Base-by-base conservation (phyloP, 306 rosid genomes). In the Hylodesmum podocarpum region DNA sequence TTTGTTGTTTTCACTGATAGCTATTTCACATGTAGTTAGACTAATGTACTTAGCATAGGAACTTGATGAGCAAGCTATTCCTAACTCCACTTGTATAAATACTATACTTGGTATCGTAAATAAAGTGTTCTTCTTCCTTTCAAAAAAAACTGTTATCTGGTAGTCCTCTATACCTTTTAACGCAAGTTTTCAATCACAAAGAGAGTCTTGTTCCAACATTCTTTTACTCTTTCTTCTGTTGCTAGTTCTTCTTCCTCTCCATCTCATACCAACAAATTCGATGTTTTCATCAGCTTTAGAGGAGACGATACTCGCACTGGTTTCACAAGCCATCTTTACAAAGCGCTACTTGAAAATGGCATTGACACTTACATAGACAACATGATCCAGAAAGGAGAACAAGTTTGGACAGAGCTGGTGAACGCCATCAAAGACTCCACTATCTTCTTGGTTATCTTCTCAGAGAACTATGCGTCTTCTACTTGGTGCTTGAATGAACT, bases 401-500 rank as follows among this genome's bases (percentile, higher is more conserved):
- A 76, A 8, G 47, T 50, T 8, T 50, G 80, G 66, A 6, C 6
- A 2, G 41, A 66, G 36, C 66, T 64, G 0, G 65, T 21, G 21
- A 24, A 61, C 19, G 80, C 72, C 1, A 76, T 65, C 40, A 13
- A 37, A 15, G 24, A n/a, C 0, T 76, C 80, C 1, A 24, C 4
- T 27, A 1, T 76, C 2, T 50, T 36, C 3, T 16, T 76, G n/a
- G 73, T 76, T 0, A 11, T 76, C 0, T 64, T 76, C 50, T 76
- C 80, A 0, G 55, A 73, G 8, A 39, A 73, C 55, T 55, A 57
- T 10, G 78, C 68, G 10, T 57, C 55, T 39, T 76, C 80, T 0
- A 15, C 28, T 4, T 76, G 73, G 80, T 76, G 80, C 41, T 66
- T 76, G 73, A 50, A 63, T 2, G 80, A 76, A 33, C 80, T 76